Percentiles rank a stretch among this genome's conserved stretches.
These are phyloP conservation scores for Mycena kentingensis DNA, from an alignment of 768 basidiomycete species.

Conservation along the genomic window DNA sequence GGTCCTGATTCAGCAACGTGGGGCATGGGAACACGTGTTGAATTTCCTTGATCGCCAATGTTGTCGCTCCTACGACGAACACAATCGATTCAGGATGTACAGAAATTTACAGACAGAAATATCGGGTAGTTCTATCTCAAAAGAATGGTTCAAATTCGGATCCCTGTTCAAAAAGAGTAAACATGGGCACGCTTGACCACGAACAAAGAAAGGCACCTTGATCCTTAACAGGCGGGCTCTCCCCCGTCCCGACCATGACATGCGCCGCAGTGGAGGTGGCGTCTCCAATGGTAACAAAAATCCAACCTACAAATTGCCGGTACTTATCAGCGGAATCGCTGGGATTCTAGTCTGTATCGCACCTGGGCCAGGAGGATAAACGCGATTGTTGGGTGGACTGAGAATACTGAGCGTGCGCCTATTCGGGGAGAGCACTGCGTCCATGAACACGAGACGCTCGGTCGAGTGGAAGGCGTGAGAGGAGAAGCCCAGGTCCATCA, in stretches of 20 bases:
- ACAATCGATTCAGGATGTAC: too few species aligned
- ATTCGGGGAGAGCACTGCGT: slow-evolving; percentile 26
- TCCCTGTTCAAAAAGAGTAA: too few species aligned
- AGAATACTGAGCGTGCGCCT: slow-evolving; percentile 33
- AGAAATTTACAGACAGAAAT: too few species aligned
- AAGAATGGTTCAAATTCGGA: too few species aligned
- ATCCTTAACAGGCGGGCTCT: slow-evolving; percentile 16
- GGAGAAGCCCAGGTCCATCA: slow-evolving; percentile 38
- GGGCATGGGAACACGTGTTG: too few species aligned
- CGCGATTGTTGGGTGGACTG: slow-evolving; percentile 36
- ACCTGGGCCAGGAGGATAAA: slow-evolving; percentile 34
- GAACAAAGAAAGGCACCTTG: too few species aligned
- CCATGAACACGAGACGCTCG: slow-evolving; percentile 34
- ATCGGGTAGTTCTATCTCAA: too few species aligned
- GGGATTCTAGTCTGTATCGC: not conserved
- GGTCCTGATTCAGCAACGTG: too few species aligned
- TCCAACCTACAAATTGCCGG: slow-evolving; percentile 7
- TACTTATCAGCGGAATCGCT: not conserved
- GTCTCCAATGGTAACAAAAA: slow-evolving; percentile 33
- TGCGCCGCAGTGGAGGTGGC: slow-evolving; percentile 24
- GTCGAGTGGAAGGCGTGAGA: slow-evolving; percentile 37
- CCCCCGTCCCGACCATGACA: slow-evolving; percentile 27
- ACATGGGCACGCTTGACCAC: too few species aligned
- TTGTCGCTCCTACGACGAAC: too few species aligned
- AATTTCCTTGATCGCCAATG: too few species aligned